These are phyloP conservation scores for Talaromyces atroroseus DNA, from an alignment of 2,329 filamentous ascomycete genomes.

Conservation along the genomic window DNA sequence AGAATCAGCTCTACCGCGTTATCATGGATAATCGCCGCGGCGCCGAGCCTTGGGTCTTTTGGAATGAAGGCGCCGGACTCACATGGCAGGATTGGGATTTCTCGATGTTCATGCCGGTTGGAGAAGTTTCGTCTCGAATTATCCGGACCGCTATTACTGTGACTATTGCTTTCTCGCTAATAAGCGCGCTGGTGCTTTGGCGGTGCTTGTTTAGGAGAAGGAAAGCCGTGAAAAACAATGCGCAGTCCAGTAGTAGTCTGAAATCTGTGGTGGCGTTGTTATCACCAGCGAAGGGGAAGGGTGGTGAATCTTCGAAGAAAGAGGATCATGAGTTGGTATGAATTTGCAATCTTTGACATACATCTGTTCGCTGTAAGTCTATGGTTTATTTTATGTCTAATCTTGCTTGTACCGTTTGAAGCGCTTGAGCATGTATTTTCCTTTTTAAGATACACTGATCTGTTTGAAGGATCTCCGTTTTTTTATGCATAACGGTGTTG, in stretches of 20 bases:
- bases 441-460: not conserved
- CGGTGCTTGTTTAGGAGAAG: constrained; percentile 1
- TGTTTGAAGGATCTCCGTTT: not conserved
- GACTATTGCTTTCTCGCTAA: not conserved
- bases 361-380: too few relatives aligned
- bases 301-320: not conserved
- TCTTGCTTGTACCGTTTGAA: not conserved
- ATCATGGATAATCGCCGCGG: constrained; percentile 12
- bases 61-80: constrained; percentile 4
- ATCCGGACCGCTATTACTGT: not conserved
- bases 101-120: constrained; percentile 8
- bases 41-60: constrained; percentile 15
- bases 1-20: constrained; percentile 9
- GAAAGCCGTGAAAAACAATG: not conserved
- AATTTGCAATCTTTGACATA: not conserved
- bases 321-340: constrained; percentile 6
- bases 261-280: constrained; percentile 5
- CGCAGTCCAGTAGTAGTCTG: not conserved
- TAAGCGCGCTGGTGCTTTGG: constrained; percentile 5
- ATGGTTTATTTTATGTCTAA: not conserved
- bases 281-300: constrained; percentile 1
- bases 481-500: not conserved
- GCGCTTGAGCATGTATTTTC: not conserved
- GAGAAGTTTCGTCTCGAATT: constrained; percentile 1
- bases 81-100: constrained; percentile 14